Conservation (phyloP, 2,329 filamentous ascomycete species). For the Botryotinia convoluta region DNA sequence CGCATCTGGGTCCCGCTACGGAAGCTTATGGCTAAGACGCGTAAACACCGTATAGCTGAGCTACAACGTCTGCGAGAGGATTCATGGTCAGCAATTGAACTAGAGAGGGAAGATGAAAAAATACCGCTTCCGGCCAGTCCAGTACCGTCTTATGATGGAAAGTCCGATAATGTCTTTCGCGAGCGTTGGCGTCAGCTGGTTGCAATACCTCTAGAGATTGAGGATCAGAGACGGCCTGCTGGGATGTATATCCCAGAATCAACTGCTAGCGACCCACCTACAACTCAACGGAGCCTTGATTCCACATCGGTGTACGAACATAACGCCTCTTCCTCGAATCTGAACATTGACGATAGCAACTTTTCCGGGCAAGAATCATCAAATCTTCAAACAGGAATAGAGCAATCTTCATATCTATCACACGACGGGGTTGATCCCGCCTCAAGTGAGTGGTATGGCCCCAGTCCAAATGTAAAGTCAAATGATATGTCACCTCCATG, state of each 20-base stretch:
- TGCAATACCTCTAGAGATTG: constrained; percentile 8
- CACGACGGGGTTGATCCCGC: constrained; percentile 14
- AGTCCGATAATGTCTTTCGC: constrained; percentile 28
- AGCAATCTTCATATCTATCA: neutral
- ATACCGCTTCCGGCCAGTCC: constrained; percentile 36
- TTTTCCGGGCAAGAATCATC: constrained; percentile 15
- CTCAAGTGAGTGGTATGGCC: neutral
- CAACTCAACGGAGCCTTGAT: neutral
- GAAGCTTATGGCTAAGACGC: constrained; percentile 57
- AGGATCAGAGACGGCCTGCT: neutral
- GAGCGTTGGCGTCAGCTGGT: constrained; percentile 38
- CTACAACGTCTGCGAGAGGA: constrained; percentile 36
- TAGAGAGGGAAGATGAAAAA: constrained; percentile 31
- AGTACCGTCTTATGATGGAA: constrained; percentile 29
- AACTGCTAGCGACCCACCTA: neutral
- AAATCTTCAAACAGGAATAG: constrained; percentile 3
- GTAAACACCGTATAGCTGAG: constrained; percentile 40
- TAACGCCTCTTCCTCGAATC: neutral
- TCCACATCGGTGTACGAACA: neutral
- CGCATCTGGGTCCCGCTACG: constrained; percentile 60
- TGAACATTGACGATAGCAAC: neutral
- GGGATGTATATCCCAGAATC: neutral
- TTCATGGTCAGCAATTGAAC: constrained; percentile 28
- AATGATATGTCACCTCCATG: constrained; percentile 33
- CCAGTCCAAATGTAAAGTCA: constrained; percentile 24